Conservation (phyloP, 2,329 filamentous ascomycete species). For the Arthrobotrys entomopaga region DNA sequence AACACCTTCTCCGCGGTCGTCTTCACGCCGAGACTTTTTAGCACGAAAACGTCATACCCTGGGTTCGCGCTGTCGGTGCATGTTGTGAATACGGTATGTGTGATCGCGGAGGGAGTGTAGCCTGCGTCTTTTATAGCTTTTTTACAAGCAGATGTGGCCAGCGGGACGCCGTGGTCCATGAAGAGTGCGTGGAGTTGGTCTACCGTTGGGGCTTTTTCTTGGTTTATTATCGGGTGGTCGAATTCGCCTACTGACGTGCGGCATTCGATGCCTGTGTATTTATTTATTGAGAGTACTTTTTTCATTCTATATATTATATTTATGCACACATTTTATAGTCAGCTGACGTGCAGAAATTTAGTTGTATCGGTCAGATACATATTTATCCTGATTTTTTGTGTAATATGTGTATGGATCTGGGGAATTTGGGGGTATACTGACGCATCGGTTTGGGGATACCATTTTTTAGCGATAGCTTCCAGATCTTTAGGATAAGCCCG, state of each 20-base stretch:
- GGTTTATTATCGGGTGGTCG: conserved; percentile 72
- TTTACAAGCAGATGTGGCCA: conserved; percentile 68
- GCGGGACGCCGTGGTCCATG: conserved; percentile 69
- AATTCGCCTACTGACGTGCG: conserved; percentile 72
- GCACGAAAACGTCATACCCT: conserved; percentile 74
- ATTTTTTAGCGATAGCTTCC: conserved; percentile 67
- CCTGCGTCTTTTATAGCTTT: conserved; percentile 70
- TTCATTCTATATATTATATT: conserved; percentile 67
- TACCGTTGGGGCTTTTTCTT: conserved; percentile 67
- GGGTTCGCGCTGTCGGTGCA: conserved; percentile 77
- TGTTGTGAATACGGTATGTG: conserved; percentile 74
- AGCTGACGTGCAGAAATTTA: not conserved
- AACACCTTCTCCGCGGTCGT: conserved; percentile 72
- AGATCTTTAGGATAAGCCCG: conserved; percentile 67
- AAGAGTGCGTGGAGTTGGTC: conserved; percentile 69
- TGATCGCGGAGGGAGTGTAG: conserved; percentile 68
- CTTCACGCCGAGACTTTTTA: conserved; percentile 69
- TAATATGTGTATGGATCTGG: no score
- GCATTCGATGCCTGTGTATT: conserved; percentile 72
- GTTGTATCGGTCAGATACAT: not conserved
- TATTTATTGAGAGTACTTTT: conserved; percentile 73
- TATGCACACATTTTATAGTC: not conserved
- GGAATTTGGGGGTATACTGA: no score
- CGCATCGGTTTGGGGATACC: conserved; percentile 71
- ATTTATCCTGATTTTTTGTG: not conserved